A percentile compares a stretch with the other conserved stretches of the same genome.
Evolutionary conservation across 108 stramenopile genomes (phyloP).

Genomic region (Stephanodiscus triporus): DNA sequence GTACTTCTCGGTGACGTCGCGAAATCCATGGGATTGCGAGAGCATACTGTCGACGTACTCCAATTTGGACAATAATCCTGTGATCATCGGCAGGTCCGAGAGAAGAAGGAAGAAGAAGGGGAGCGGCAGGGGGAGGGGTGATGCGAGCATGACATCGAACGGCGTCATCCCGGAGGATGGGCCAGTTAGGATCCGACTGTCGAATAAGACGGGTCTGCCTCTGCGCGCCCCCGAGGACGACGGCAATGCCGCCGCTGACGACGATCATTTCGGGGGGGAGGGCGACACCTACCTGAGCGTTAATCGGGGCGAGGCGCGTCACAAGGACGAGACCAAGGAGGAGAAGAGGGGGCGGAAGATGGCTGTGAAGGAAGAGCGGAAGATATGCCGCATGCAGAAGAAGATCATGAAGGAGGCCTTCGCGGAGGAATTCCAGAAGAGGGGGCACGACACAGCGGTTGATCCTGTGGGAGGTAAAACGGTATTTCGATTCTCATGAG

Average conservation of each 20-base stretch:
- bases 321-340: slow-evolving; percentile 73
- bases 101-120: slow-evolving; percentile 57
- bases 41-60: slow-evolving; percentile 94
- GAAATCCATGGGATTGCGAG: slow-evolving; percentile 98
- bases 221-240: slow-evolving; percentile 68
- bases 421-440: slow-evolving; percentile 76
- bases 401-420: slow-evolving; percentile 89
- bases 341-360: slow-evolving; percentile 90
- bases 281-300: slow-evolving; percentile 77
- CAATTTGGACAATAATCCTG: slow-evolving; percentile 97
- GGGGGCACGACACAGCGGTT: slow-evolving; percentile 48
- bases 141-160: slow-evolving; percentile 23
- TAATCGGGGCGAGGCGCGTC: slow-evolving; percentile 84
- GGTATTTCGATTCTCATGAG: slow-evolving; percentile 76
- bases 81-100: slow-evolving; percentile 65
- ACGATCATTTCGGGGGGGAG: slow-evolving; percentile 40
- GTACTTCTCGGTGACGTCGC: slow-evolving; percentile 72
- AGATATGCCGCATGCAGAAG: slow-evolving; percentile 90
- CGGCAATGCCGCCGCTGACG: slow-evolving; percentile 37
- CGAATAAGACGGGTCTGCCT: slow-evolving; percentile 91
- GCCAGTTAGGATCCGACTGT: slow-evolving; percentile 67
- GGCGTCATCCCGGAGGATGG: slow-evolving; percentile 48
- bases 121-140: slow-evolving; percentile 29
- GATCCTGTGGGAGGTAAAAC: slow-evolving; percentile 79
- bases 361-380: slow-evolving; percentile 82